Conservation (phyloP, 2,329 filamentous ascomycete species). For the Drechslerella stenobrocha region DNA sequence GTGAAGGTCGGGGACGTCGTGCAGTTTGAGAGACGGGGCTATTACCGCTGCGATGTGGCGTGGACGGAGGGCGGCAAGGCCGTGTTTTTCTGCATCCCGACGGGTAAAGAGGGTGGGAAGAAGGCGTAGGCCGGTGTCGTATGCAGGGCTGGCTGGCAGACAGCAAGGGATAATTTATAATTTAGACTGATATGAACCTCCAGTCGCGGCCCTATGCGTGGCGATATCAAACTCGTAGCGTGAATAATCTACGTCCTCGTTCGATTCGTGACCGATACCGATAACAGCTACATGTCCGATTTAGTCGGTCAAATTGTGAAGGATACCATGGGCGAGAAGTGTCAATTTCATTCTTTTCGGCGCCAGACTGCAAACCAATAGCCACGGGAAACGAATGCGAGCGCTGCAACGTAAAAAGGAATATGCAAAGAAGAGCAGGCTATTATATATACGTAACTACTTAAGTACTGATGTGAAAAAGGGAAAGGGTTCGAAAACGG, state of each 20-base stretch:
- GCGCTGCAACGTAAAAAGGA: not conserved
- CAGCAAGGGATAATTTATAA: not conserved
- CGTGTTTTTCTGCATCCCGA: constrained; percentile 71
- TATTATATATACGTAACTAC: constrained; percentile 1
- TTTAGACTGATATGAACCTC: too few species aligned
- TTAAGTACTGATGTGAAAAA: not conserved
- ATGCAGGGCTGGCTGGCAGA: not conserved
- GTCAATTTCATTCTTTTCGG: too few species aligned
- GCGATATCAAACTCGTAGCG: too few species aligned
- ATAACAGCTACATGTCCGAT: too few species aligned
- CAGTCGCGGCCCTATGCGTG: too few species aligned
- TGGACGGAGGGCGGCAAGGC: constrained; percentile 64
- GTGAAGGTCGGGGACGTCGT: constrained; percentile 88
- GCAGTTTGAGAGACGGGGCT: constrained; percentile 91
- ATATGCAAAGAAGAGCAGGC: not conserved
- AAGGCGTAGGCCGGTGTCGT: constrained; percentile 9
- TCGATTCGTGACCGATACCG: too few species aligned
- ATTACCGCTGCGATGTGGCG: constrained; percentile 77
- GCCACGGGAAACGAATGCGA: not conserved
- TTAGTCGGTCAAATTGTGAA: too few species aligned
- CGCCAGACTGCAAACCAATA: too few species aligned
- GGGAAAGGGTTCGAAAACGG: not conserved
- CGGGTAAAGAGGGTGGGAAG: constrained; percentile 53
- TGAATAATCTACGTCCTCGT: too few species aligned
- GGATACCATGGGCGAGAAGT: too few species aligned